Percentiles rank a stretch among this genome's conserved stretches.
Evolutionary conservation across 2,329 filamentous ascomycete species (phyloP).

Genomic region (Mycosphaerella sp.): DNA sequence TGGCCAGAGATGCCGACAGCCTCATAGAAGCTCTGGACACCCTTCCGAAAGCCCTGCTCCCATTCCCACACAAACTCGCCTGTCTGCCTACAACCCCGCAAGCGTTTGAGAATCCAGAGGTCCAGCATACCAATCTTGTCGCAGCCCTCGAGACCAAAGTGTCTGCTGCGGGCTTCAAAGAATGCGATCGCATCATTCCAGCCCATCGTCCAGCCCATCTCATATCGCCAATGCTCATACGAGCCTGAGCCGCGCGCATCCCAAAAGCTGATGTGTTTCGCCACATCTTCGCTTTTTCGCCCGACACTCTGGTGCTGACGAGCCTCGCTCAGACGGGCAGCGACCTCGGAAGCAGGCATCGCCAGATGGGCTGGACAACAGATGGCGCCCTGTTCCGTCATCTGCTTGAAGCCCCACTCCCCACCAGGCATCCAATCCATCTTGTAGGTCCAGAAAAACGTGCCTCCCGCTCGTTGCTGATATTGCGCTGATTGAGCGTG

Average conservation of each 20-base stretch:
- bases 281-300: slow-evolving; percentile 35
- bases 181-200: slow-evolving; percentile 51
- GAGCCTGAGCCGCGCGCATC: slow-evolving; percentile 40
- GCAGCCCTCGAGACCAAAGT: slow-evolving; percentile 34
- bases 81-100: slow-evolving; percentile 46
- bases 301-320: slow-evolving; percentile 39
- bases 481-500: slow-evolving; percentile 45
- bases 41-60: slow-evolving; percentile 45
- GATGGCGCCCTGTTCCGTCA: slow-evolving; percentile 43
- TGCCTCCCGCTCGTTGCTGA: slow-evolving; percentile 46
- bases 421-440: slow-evolving; percentile 59
- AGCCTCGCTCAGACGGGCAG: slow-evolving; percentile 34
- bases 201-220: slow-evolving; percentile 51
- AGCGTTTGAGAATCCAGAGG: slow-evolving; percentile 52
- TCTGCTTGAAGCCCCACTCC: slow-evolving; percentile 54
- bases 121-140: slow-evolving; percentile 54
- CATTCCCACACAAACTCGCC: slow-evolving; percentile 47
- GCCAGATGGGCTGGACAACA: slow-evolving; percentile 36
- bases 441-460: slow-evolving; percentile 56
- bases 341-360: slow-evolving; percentile 33
- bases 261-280: slow-evolving; percentile 48
- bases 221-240: slow-evolving; percentile 49
- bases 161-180: slow-evolving; percentile 39
- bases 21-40: slow-evolving; percentile 39
- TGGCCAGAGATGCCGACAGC: slow-evolving; percentile 25